These are phyloP conservation scores for Rugosomyces carneus DNA, from an alignment of 1,284 basidiomycete species.

Conservation along the genomic window DNA sequence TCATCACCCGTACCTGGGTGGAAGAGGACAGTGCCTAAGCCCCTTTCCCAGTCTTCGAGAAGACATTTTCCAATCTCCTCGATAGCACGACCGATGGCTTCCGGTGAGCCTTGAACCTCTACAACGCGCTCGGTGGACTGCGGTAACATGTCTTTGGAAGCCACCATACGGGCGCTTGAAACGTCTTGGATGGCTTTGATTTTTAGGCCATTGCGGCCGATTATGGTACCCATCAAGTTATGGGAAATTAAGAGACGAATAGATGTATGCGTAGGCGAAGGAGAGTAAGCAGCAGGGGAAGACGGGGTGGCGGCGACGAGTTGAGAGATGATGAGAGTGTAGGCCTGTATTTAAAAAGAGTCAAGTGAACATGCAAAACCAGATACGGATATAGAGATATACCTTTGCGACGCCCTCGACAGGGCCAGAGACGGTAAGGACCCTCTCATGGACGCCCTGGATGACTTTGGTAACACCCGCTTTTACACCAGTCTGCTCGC, in stretches of 20 bases:
- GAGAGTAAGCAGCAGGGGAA: constrained; percentile 56
- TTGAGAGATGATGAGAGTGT: constrained; percentile 90
- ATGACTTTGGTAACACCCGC: constrained; percentile 99
- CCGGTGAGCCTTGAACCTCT: constrained; percentile 90
- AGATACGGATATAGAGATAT: constrained; percentile 6
- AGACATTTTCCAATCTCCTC: constrained; percentile 95
- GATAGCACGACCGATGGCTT: constrained; percentile 87
- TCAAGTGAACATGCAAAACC: constrained; percentile 6
- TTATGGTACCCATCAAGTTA: constrained; percentile 99
- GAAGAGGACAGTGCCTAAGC: constrained; percentile 90
- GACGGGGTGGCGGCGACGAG: constrained; percentile 75
- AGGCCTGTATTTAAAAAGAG: constrained; percentile 62
- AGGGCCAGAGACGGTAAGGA: constrained; percentile 88
- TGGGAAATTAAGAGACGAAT: constrained; percentile 96
- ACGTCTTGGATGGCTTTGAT: constrained; percentile 99
- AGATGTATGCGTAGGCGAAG: constrained; percentile 75
- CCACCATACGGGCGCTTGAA: constrained; percentile 95
- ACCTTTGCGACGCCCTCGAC: constrained; percentile 91
- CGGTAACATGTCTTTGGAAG: constrained; percentile 97
- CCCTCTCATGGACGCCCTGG: constrained; percentile 94
- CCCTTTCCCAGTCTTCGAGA: constrained; percentile 95
- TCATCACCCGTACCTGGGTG: constrained; percentile 87
- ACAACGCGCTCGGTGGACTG: constrained; percentile 98
- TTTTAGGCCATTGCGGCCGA: constrained; percentile 94
- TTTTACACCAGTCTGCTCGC: constrained; percentile 93